A percentile compares a stretch with the other conserved stretches of the same genome.
Evolutionary conservation across 176 grass and related monocot species (phyloP).

Genomic region (Puccinellia tenuiflora): DNA sequence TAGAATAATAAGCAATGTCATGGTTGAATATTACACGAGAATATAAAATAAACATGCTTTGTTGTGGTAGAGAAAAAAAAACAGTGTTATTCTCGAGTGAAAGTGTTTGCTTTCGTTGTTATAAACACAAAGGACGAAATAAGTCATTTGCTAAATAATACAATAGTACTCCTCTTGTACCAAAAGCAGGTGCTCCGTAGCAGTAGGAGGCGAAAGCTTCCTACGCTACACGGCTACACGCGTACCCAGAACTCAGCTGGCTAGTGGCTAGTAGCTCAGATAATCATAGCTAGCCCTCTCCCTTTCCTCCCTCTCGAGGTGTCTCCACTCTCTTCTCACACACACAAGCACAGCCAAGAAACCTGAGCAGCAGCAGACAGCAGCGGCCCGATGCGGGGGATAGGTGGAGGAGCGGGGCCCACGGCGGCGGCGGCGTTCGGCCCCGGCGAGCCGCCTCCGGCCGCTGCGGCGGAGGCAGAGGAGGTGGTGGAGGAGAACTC

Average conservation of each 20-base stretch:
- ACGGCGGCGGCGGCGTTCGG: constrained; percentile 18
- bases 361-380: not conserved
- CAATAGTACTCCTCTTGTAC: no score
- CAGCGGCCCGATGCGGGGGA: constrained; percentile 23
- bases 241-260: constrained; percentile 13
- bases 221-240: constrained; percentile 3
- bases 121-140: no score
- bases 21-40: no score
- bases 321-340: not conserved
- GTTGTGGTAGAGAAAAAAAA: no score
- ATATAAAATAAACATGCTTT: no score
- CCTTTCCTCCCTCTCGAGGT: constrained; percentile 39
- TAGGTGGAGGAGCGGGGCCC: not conserved
- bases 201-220: constrained; percentile 24
- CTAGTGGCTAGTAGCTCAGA: not conserved
- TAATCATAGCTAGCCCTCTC: constrained; percentile 11
- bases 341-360: not conserved
- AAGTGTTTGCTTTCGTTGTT: no score
- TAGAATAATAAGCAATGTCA: no score
- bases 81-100: no score
- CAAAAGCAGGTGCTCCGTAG: no score
- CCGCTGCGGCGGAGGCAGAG: not conserved
- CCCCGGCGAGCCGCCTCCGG: constrained; percentile 20
- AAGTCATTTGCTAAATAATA: no score
- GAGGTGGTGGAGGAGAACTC: constrained; percentile 49